Percentiles rank a stretch among this genome's conserved stretches.
phyloP scores from a whole-genome alignment of 805 yeast species.

The Candida incommunis region DNA sequence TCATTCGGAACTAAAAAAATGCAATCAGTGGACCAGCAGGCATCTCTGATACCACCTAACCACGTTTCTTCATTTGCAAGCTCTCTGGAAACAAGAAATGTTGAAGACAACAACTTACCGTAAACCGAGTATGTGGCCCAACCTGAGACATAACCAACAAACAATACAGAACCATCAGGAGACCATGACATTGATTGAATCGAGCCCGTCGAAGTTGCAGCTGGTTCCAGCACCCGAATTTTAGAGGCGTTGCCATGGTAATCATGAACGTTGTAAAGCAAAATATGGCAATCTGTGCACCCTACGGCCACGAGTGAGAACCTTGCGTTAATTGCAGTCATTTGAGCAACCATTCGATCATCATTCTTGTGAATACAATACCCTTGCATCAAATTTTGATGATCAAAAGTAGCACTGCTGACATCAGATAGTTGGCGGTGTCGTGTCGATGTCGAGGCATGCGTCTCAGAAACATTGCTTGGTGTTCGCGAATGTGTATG shows the following conservation, averaged over 20 bases:
- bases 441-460: neutral
- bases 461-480: too few species aligned
- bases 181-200: constrained; percentile 19
- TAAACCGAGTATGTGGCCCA: constrained; percentile 34
- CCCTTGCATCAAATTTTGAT: neutral
- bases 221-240: constrained; percentile 20
- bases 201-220: constrained; percentile 14
- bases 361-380: neutral
- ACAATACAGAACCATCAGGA: constrained; percentile 20
- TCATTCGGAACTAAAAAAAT: neutral
- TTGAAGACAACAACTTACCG: constrained; percentile 23
- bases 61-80: neutral
- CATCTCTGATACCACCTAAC: neutral
- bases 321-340: constrained; percentile 24
- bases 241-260: constrained; percentile 21
- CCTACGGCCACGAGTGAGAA: constrained; percentile 27
- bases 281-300: constrained; percentile 24
- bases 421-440: neutral
- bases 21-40: neutral
- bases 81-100: neutral
- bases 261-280: constrained; percentile 25
- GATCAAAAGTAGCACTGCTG: neutral
- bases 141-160: constrained; percentile 23
- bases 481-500: neutral
- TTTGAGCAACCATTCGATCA: constrained; percentile 7